Base-by-base conservation (phyloP, 305 asterid species). In the Fraxinus albicans region DNA sequence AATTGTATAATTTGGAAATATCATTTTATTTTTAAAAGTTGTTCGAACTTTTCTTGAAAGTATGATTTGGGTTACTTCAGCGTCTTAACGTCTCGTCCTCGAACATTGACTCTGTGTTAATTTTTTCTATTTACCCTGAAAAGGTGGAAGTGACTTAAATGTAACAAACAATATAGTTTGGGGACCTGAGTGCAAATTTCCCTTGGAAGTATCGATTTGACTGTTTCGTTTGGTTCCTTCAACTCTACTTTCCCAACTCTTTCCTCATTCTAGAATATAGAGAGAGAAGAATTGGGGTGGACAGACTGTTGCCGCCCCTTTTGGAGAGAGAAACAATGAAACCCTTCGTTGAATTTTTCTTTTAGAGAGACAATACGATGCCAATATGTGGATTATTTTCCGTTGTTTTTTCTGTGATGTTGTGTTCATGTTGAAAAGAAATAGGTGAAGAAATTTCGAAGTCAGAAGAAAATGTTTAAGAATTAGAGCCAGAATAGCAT, bases 371-470 rank as follows among this genome's bases (percentile, higher is more conserved):
- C 65, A 44, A 55, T 13, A 2, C 73, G 73, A 25, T 10, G n/a
- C 33, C 33, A 23, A 25, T 67, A 9, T 9, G n/a, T 9, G 36
- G 75, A 12, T 42, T 42, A 29, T 69, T 69, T 69, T 4, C 40
- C 40, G 75, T 17, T 33, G 33, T 38, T 73, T 53, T 76, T 38
- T 17, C 21, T 72, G 67, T 31, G 2, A 74, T 38, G 15, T 69
- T 10, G 8, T 29, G 19, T 69, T 15, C 25, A 70, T 70, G 15
- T 82, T 29, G 86, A 76, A 79, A 80, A 77, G 19, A 42, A 82
- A 81, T 27, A 80, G 53, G 85, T 58, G 53, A 63, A 85, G 87
- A 85, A 81, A 69, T 83, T 83, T 87, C 86, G 79, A 85, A 87
- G 90, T 85, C 90, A 87, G 77, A 70, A 42, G 77, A 83, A 85